Base-by-base conservation (phyloP, 2,329 filamentous ascomycete species). In the Huntiella moniliformis region DNA sequence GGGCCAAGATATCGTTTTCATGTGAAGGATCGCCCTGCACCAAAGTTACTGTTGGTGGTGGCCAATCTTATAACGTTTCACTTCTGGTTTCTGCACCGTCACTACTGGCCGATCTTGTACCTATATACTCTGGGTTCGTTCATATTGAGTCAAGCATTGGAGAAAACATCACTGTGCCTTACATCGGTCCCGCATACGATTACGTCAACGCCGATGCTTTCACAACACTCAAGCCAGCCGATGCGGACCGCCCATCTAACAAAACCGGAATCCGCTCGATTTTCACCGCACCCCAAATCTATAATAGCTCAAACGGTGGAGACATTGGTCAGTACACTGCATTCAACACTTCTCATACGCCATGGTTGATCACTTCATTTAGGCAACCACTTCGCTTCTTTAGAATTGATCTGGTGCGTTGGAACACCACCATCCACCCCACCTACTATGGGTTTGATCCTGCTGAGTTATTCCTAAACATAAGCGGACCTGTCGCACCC, bases 11-110 rank as follows among this genome's bases (percentile, higher is more conserved):
- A 10, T 13, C 31, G 4, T 46, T 46, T 17, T 11, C 17, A 28
- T 46, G 37, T 18, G 22, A 36, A 1, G 44, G 37, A 7, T 32
- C 31, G 10, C 31, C 44, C 8, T 46, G 44, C 7, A 17, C 36
- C 12, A 18, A 33, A 13, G 18, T 46, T n/a, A 35, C 13, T 16
- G 31, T 46, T 11, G 18, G 33, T 5, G 36, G 18, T 12, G 44
- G 44, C n/a, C 11, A 39, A 12, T 40, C 36, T 8, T 22, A 16
- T n/a, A 33, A 46, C 5, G 13, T 46, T 31, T 32, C 34, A 17
- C 10, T 46, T 16, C 17, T 73, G 59, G 67, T 94, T 51, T 68
- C 73, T 52, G 70, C 93, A 53, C 69, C 68, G 51, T 65, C 67
- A 34, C 58, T 60, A 44, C 68, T 76, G 35, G 39, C 18, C 6